Evolutionary conservation across 441 rosid genomes (phyloP), one percentile per base, ranked within the genome.

Genomic region (Gossypium trilobum): DNA sequence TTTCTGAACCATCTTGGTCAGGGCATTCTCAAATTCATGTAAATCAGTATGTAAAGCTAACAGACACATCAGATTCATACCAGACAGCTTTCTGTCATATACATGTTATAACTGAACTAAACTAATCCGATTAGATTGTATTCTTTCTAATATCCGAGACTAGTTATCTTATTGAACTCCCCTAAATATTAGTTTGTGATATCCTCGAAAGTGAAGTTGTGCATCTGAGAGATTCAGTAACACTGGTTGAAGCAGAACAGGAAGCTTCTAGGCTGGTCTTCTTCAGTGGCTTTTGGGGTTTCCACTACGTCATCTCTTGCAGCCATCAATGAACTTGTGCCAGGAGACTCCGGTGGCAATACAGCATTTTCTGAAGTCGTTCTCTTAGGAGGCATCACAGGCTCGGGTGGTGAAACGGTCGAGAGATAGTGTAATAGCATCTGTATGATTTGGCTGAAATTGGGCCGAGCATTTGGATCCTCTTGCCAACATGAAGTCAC

Each of bases 401-500:
- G 92, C 74, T 87, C 84, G 0, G 85, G 83, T 0, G 93, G 87
- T 0, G 85, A 84, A 48, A 81, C 72, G 4, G 86, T 82, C 2
- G 90, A 82, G 65, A 93, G 88, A 79, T 84, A 89, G 66, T 73
- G 87, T 50, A 84, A 82, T 22, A 93, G 93, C 98, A 88, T 93
- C 75, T 85, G 95, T 59, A 90, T 91, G 36, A 93, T 93, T 72
- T 91, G 84, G 36, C 81, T 86, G 87, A 93, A 93, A 73, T 89
- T 83, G 96, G 97, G 96, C 17, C 98, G 80, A 52, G 87, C 84
- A 74, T 88, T 88, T 11, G 98, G 93, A 80, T 93, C 96, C 79
- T 93, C 97, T 78, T 88, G 86, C 98, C 98, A 93, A 74, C 98
- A 93, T 5, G 97, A 87, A 10, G 93, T 87, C 55, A 93, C 90